Evolutionary conservation across 1,284 basidiomycete species (phyloP).

Genomic region (Trametes polyzona): DNA sequence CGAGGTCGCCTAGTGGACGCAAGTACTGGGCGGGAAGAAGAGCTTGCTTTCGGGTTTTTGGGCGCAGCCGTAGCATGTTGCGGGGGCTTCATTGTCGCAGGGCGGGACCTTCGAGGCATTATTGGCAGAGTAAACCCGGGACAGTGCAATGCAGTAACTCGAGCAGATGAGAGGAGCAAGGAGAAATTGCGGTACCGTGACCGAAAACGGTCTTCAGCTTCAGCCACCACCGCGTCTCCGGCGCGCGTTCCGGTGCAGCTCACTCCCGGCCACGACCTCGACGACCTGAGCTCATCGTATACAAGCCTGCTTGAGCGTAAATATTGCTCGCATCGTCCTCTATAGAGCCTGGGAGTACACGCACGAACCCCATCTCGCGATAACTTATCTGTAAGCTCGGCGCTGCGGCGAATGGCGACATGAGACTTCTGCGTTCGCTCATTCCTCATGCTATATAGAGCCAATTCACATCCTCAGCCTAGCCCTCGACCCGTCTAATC

Average conservation of each 20-base stretch:
- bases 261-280: neutral
- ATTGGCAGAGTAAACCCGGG: too few relatives aligned
- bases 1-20: neutral
- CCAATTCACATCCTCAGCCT: neutral
- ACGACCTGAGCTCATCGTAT: neutral
- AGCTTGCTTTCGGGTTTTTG: neutral
- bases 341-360: too few relatives aligned
- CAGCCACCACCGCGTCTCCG: slow-evolving; percentile 4
- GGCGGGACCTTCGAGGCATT: slow-evolving; percentile 39
- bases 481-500: too few relatives aligned
- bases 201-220: neutral
- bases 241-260: neutral
- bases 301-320: neutral
- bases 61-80: neutral
- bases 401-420: slow-evolving; percentile 17
- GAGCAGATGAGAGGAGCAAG: too few relatives aligned
- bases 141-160: too few relatives aligned
- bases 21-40: neutral
- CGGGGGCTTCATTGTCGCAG: slow-evolving; percentile 29
- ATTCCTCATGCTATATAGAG: slow-evolving; percentile 4
- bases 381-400: slow-evolving; percentile 8
- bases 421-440: slow-evolving; percentile 5
- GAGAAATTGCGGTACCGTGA: slow-evolving; percentile 10
- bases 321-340: neutral
- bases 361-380: too few relatives aligned